phyloP scores from a whole-genome alignment of 257 asterid species.

The Primulina eburnea region DNA sequence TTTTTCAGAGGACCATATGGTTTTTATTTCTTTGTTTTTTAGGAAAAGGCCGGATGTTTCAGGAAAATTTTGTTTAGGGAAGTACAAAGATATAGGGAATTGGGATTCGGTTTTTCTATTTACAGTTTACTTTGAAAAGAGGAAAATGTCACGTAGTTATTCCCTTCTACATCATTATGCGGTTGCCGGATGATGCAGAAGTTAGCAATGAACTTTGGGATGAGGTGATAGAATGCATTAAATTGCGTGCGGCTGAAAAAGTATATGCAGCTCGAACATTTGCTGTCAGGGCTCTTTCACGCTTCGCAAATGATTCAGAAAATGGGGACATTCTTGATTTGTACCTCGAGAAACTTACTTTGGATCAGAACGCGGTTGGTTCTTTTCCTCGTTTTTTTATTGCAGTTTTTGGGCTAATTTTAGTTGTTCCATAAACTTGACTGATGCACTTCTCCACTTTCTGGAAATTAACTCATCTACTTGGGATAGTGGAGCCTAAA shows the following conservation, averaged over 20 bases:
- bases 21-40: conserved; percentile 1
- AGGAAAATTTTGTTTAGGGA: neutral
- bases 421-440: no score
- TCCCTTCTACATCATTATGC: conserved; percentile 65
- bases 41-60: neutral
- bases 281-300: conserved; percentile 87
- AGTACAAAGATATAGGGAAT: neutral
- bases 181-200: conserved; percentile 93
- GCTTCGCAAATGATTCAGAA: conserved; percentile 76
- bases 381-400: neutral
- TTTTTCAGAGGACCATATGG: no score
- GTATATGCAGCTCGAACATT: conserved; percentile 69
- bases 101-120: conserved; percentile 13
- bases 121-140: neutral
- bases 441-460: neutral
- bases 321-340: conserved; percentile 72
- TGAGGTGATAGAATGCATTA: conserved; percentile 82
- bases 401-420: neutral
- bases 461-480: conserved; percentile 12
- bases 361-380: conserved; percentile 76
- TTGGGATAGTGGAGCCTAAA: neutral
- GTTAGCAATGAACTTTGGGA: conserved; percentile 91
- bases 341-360: conserved; percentile 62
- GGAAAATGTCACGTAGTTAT: conserved; percentile 7
- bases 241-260: conserved; percentile 71